Conservation (phyloP, 805 yeast species). For the Saccharomyces kudriavzevii region DNA sequence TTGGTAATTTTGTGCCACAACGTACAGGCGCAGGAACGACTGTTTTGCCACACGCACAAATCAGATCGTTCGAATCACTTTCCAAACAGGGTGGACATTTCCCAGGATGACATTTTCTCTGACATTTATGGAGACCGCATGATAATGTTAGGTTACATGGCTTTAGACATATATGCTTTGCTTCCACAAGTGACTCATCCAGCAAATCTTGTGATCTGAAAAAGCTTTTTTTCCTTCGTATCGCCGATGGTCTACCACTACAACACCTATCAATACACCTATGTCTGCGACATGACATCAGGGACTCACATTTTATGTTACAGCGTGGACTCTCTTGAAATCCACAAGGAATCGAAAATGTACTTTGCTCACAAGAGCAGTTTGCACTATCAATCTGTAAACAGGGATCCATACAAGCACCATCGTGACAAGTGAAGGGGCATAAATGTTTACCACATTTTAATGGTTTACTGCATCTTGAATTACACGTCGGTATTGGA, state of each 20-base stretch:
- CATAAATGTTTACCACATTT: slow-evolving; percentile 71
- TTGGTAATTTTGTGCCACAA: slow-evolving; percentile 65
- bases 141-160: slow-evolving; percentile 53
- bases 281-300: slow-evolving; percentile 75
- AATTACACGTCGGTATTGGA: slow-evolving; percentile 68
- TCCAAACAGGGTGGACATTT: slow-evolving; percentile 75
- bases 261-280: slow-evolving; percentile 67
- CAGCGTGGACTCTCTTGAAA: slow-evolving; percentile 57
- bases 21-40: slow-evolving; percentile 74
- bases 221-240: slow-evolving; percentile 38
- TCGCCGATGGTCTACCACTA: slow-evolving; percentile 52
- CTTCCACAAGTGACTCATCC: slow-evolving; percentile 59
- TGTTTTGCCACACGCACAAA: slow-evolving; percentile 76
- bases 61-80: slow-evolving; percentile 68
- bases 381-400: slow-evolving; percentile 39
- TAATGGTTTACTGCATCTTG: slow-evolving; percentile 52
- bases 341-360: slow-evolving; percentile 57
- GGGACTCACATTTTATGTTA: slow-evolving; percentile 60
- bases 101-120: slow-evolving; percentile 68
- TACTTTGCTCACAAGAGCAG: slow-evolving; percentile 56
- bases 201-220: slow-evolving; percentile 28
- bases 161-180: slow-evolving; percentile 63
- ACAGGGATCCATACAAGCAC: slow-evolving; percentile 65
- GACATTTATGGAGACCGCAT: slow-evolving; percentile 66
- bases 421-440: slow-evolving; percentile 64